Evolutionary conservation across 1,284 basidiomycete genomes (phyloP).

Genomic region (Cutaneotrichosporon sp.): DNA sequence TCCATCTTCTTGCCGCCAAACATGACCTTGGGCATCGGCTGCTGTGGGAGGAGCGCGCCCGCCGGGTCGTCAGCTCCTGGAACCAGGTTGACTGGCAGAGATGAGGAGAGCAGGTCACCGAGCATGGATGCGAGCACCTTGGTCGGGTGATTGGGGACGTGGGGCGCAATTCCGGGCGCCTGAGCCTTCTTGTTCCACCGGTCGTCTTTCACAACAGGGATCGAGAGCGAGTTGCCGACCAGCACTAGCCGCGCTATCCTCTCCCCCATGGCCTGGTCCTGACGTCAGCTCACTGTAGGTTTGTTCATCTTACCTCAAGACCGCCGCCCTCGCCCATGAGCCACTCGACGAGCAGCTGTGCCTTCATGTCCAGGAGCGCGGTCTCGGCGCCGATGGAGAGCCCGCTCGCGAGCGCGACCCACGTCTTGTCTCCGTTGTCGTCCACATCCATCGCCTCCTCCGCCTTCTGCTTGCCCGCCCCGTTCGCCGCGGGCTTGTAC

Average conservation of each 20-base stretch:
- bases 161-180: slow-evolving; percentile 37
- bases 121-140: slow-evolving; percentile 70
- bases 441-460: slow-evolving; percentile 32
- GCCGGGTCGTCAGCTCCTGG: slow-evolving; percentile 87
- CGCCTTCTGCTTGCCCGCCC: slow-evolving; percentile 51
- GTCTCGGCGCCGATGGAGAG: slow-evolving; percentile 64
- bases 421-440: slow-evolving; percentile 58
- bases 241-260: slow-evolving; percentile 80
- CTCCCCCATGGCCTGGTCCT: slow-evolving; percentile 66
- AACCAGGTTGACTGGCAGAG: slow-evolving; percentile 76
- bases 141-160: slow-evolving; percentile 72
- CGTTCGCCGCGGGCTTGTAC: slow-evolving; percentile 41
- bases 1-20: slow-evolving; percentile 69
- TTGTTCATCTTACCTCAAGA: slow-evolving; percentile 54
- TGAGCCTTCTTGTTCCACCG: slow-evolving; percentile 39
- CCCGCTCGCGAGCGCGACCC: slow-evolving; percentile 83
- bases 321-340: slow-evolving; percentile 80
- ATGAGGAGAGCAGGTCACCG: slow-evolving; percentile 65
- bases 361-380: slow-evolving; percentile 66
- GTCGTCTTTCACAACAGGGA: slow-evolving; percentile 58
- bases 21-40: slow-evolving; percentile 88
- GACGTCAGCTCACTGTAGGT: not conserved
- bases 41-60: slow-evolving; percentile 87
- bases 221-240: slow-evolving; percentile 78
- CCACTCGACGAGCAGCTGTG: slow-evolving; percentile 83